Base-by-base conservation (phyloP, 1,139 yeast species). In the Geotrichum bryndzae region DNA sequence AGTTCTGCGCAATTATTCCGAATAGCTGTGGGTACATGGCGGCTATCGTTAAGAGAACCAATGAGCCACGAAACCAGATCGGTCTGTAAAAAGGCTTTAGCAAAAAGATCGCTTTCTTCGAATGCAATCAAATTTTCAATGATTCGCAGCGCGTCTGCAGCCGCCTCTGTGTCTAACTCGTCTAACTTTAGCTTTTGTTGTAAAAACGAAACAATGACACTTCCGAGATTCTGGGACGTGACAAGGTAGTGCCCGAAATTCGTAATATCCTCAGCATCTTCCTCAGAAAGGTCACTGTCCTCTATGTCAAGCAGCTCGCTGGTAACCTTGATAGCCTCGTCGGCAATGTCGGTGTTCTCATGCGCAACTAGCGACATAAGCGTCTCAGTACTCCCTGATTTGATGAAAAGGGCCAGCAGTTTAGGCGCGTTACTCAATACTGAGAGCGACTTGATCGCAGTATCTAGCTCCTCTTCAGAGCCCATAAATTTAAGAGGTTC, bases 401-500 rank as follows among this genome's bases (percentile, higher is more conserved):
- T 64, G 11, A 69, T 61, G 22, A 73, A 63, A 5, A 67, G 69
- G 1, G 67, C 62, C 52, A 66, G 70, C 18, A 72, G 63, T 3
- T 68, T 67, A 41, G 48, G 48, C 0, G 73, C 60, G n/a, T 70
- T 73, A 0, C 71, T 64, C 18, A 76, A 56, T 4, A 72, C 69
- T 1, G 78, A 70, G 10, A 77, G 66, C 0, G 66, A 64, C 57
- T 74, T 71, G n/a, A 76, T 66, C 5, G 72, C 67, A n/a, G 70
- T 70, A 53, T 72, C 68, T 13, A 75, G 65, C 27, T 68, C 65
- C 4, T 68, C 69, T 57, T 75, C 77, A 0, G 76, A 69, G 2
- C 69, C 71, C 56, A 69, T 57, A 57, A 70, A 70, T 22, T 58
- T 75, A 48, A 70, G 57, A 1, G 80, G 80, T n/a, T 76, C 76